phyloP scores from a whole-genome alignment of 768 basidiomycete genomes.

The Serendipita vermifera region DNA sequence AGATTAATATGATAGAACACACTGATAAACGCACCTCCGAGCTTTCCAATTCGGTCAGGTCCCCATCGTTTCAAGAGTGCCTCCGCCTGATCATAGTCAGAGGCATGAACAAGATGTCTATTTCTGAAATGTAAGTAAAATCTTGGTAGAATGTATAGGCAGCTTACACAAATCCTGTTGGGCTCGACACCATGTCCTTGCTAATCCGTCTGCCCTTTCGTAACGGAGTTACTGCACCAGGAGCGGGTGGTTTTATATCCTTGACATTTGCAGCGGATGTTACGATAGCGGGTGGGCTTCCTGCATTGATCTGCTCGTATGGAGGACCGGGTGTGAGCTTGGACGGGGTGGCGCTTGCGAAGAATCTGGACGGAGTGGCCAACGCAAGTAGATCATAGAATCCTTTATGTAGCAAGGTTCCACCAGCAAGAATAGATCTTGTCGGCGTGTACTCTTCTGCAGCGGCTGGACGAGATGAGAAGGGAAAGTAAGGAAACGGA shows the following conservation, averaged over 20 bases:
- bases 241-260: slow-evolving; percentile 21
- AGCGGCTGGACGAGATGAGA: not conserved
- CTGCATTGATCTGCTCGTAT: slow-evolving; percentile 44
- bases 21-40: slow-evolving; percentile 50
- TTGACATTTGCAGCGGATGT: slow-evolving; percentile 23
- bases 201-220: slow-evolving; percentile 56
- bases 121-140: slow-evolving; percentile 14
- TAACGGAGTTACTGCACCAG: slow-evolving; percentile 22
- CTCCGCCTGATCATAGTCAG: slow-evolving; percentile 78
- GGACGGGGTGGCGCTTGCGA: slow-evolving; percentile 38
- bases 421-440: slow-evolving; percentile 41
- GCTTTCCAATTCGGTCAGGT: slow-evolving; percentile 75
- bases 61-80: slow-evolving; percentile 80
- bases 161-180: slow-evolving; percentile 73
- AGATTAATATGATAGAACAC: slow-evolving; percentile 15
- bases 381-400: slow-evolving; percentile 76
- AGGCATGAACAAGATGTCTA: slow-evolving; percentile 84
- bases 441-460: not conserved
- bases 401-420: slow-evolving; percentile 74
- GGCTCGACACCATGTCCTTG: slow-evolving; percentile 81
- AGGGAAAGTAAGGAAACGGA: slow-evolving; percentile 1
- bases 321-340: slow-evolving; percentile 46
- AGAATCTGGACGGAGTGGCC: slow-evolving; percentile 50
- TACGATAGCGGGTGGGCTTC: slow-evolving; percentile 17
- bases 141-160: slow-evolving; percentile 8